Evolutionary conservation across 2,329 filamentous ascomycete species (phyloP).

Genomic region (Aciculosporium take): DNA sequence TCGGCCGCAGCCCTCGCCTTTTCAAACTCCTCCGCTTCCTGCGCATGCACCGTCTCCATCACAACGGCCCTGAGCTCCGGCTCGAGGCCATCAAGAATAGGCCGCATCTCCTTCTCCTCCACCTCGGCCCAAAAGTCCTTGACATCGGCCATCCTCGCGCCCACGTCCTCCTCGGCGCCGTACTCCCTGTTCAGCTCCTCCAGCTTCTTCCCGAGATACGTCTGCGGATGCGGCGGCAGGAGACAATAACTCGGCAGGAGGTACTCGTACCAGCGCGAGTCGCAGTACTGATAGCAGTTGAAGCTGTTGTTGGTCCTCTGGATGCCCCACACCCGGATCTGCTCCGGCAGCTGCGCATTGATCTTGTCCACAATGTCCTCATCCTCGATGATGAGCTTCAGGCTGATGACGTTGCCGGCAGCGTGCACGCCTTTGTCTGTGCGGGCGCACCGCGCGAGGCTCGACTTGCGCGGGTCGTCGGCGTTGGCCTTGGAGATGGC

Average conservation of each 20-base stretch:
- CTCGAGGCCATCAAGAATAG: conserved; percentile 46
- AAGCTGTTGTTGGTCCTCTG: conserved; percentile 80
- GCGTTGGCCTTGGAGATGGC: conserved; percentile 96
- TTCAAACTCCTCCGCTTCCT: conserved; percentile 15
- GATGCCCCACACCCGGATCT: conserved; percentile 93
- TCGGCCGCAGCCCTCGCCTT: conserved; percentile 3
- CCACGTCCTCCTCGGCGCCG: conserved; percentile 54
- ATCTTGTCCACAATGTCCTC: conserved; percentile 78
- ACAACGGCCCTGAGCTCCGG: conserved; percentile 50
- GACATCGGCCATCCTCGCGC: conserved; percentile 60
- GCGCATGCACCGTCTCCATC: conserved; percentile 42
- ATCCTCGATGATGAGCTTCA: conserved; percentile 94
- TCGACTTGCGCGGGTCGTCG: conserved; percentile 91
- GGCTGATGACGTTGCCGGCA: conserved; percentile 83
- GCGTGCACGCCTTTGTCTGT: conserved; percentile 98
- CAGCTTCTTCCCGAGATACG: conserved; percentile 72
- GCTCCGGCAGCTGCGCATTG: conserved; percentile 68
- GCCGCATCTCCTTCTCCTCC: conserved; percentile 69
- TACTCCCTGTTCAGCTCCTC: conserved; percentile 62
- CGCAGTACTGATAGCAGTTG: conserved; percentile 88
- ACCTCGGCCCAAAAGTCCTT: conserved; percentile 69
- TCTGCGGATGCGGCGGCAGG: conserved; percentile 79
- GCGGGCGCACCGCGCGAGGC: conserved; percentile 80
- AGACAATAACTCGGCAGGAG: conserved; percentile 88
- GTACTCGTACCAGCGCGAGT: conserved; percentile 95